Conservation (phyloP, 2,329 filamentous ascomycete genomes). For the Fusarium nelsonii region DNA sequence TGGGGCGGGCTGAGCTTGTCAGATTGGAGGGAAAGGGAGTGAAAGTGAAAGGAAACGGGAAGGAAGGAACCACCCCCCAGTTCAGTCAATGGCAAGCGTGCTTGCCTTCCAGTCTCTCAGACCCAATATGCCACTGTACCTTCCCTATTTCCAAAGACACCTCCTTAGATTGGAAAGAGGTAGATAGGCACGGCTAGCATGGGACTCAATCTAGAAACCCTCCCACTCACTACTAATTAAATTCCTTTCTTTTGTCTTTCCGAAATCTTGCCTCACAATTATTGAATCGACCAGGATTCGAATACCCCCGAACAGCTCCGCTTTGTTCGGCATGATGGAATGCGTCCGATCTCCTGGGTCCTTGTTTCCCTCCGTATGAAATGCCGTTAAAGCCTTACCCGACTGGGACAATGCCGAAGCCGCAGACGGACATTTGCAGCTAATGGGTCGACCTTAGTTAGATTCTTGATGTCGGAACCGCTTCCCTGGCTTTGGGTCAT, state of each 20-base stretch:
- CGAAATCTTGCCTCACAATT: slow-evolving; percentile 20
- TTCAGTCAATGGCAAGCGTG: slow-evolving; percentile 16
- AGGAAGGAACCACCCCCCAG: slow-evolving; percentile 37
- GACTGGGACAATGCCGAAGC: slow-evolving; percentile 38
- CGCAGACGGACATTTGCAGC: slow-evolving; percentile 36
- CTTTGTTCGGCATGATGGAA: slow-evolving; percentile 36
- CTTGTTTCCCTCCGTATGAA: slow-evolving; percentile 34
- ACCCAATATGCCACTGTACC: neutral
- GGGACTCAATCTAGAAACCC: neutral
- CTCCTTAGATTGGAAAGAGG: neutral
- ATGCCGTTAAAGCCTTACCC: slow-evolving; percentile 38
- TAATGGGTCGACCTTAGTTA: slow-evolving; percentile 28
- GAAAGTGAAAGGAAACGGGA: slow-evolving; percentile 30
- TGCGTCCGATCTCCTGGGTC: slow-evolving; percentile 40
- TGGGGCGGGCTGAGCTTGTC: slow-evolving; percentile 42
- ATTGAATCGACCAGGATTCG: slow-evolving; percentile 19
- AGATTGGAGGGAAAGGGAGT: slow-evolving; percentile 30
- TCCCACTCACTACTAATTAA: too few species aligned
- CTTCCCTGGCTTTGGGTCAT: slow-evolving; percentile 33
- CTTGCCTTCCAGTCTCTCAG: slow-evolving; percentile 9
- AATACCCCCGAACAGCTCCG: slow-evolving; percentile 38
- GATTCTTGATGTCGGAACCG: slow-evolving; percentile 36
- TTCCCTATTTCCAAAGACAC: neutral
- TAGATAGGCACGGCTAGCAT: neutral
- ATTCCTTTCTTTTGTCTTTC: slow-evolving; percentile 4